Percentiles rank a stretch among this genome's conserved stretches.
Evolutionary conservation across 257 asterid genomes (phyloP).

Genomic region (Eucommia ulmoides): DNA sequence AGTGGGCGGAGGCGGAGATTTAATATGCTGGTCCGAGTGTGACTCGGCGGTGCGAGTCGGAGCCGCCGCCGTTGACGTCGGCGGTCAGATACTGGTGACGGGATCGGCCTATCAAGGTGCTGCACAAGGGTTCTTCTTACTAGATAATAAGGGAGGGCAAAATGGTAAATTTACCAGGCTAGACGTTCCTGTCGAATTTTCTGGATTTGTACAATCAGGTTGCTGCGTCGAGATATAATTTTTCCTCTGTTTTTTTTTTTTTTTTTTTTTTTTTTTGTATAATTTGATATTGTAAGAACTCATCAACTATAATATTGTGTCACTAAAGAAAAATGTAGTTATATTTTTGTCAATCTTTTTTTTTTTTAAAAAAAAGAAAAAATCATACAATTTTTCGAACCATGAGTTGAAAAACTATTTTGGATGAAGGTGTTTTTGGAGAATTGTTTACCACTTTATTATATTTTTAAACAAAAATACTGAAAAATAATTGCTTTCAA

Average conservation of each 20-base stretch:
- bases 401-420: too few species aligned
- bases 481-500: too few species aligned
- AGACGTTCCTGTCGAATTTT: slow-evolving; percentile 3
- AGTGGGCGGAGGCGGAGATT: neutral
- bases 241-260: slow-evolving; percentile 10
- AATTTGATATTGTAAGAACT: too few species aligned
- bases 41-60: neutral
- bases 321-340: too few species aligned
- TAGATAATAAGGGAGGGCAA: neutral
- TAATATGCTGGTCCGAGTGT: neutral
- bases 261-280: neutral
- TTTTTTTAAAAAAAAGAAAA: too few species aligned
- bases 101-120: neutral
- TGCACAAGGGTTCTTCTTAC: neutral
- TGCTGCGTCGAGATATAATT: slow-evolving; percentile 5
- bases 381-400: too few species aligned
- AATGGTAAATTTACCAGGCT: neutral
- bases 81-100: neutral
- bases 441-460: too few species aligned
- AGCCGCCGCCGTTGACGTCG: neutral
- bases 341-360: too few species aligned
- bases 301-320: too few species aligned
- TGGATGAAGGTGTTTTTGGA: too few species aligned
- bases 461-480: too few species aligned
- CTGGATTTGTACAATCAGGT: slow-evolving; percentile 4